These are phyloP conservation scores for Lagenaria siceraria DNA, from an alignment of 306 rosid species.

Conservation along the genomic window DNA sequence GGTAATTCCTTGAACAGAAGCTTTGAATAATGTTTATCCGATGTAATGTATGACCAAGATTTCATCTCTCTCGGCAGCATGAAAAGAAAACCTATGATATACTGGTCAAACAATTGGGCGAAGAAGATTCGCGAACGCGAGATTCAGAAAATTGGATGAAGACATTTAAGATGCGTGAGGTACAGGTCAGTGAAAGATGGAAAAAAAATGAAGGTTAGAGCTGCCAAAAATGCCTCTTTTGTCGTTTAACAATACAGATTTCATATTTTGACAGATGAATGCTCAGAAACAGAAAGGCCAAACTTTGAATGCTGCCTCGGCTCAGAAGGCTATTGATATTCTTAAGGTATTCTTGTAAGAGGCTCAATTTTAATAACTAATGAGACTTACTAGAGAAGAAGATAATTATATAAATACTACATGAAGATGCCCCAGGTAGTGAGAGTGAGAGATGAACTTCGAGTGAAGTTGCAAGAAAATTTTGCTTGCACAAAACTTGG, in stretches of 20 bases:
- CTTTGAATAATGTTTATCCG: not conserved
- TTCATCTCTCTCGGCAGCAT: constrained; percentile 41
- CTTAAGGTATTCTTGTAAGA: constrained; percentile 46
- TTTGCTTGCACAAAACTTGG: not conserved
- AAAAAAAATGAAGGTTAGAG: not conserved
- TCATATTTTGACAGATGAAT: constrained; percentile 43
- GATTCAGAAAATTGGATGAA: constrained; percentile 97
- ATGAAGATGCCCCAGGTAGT: not conserved
- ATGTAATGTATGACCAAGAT: not conserved
- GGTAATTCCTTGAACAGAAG: constrained; percentile 27
- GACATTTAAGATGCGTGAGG: constrained; percentile 89
- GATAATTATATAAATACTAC: not conserved
- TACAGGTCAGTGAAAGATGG: constrained; percentile 39
- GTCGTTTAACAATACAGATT: not conserved
- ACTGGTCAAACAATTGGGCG: constrained; percentile 93
- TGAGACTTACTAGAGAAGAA: not conserved
- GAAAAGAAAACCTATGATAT: constrained; percentile 93
- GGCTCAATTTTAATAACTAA: not conserved
- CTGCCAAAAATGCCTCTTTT: not conserved
- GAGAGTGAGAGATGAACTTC: not conserved
- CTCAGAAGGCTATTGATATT: constrained; percentile 84
- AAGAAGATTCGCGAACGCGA: constrained; percentile 87
- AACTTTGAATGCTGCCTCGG: constrained; percentile 65
- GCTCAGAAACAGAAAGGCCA: constrained; percentile 98
- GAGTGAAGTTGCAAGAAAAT: not conserved